Percentiles rank a stretch among this genome's conserved stretches.
These are phyloP conservation scores for Scheffersomyces ergatensis DNA, from an alignment of 805 yeast species.

Conservation along the genomic window DNA sequence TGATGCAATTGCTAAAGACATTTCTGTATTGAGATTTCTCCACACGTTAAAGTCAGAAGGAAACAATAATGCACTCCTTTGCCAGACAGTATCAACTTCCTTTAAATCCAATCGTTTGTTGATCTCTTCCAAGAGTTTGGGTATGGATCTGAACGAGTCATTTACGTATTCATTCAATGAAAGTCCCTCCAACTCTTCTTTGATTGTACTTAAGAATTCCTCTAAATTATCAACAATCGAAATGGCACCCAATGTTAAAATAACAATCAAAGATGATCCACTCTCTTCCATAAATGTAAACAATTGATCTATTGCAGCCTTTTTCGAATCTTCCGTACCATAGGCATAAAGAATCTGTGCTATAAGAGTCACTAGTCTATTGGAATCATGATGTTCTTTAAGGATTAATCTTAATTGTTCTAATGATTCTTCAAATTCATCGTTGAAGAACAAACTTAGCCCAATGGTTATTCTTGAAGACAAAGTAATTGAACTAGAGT, in stretches of 20 bases:
- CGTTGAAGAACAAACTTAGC: conserved; percentile 60
- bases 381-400: conserved; percentile 49
- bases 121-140: conserved; percentile 55
- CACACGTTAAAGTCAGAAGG: conserved; percentile 72
- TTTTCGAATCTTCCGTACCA: conserved; percentile 72
- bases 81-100: conserved; percentile 45
- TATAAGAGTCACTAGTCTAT: conserved; percentile 65
- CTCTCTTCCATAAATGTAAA: conserved; percentile 58
- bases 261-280: conserved; percentile 67
- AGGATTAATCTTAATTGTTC: conserved; percentile 67
- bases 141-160: conserved; percentile 57
- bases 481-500: conserved; percentile 28
- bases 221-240: conserved; percentile 59
- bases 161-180: conserved; percentile 43
- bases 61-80: conserved; percentile 67
- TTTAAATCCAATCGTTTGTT: conserved; percentile 33
- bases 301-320: conserved; percentile 82
- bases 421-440: conserved; percentile 63
- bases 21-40: conserved; percentile 55
- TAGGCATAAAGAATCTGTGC: conserved; percentile 79
- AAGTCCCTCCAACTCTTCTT: conserved; percentile 60
- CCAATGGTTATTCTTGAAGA: conserved; percentile 76
- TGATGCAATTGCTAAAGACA: conserved; percentile 59
- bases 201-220: conserved; percentile 61
- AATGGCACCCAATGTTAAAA: conserved; percentile 77